Evolutionary conservation across 148 eudicot genomes (phyloP), one percentile per base, ranked within the genome.

Genomic region (Tetragonia tetragonoides): DNA sequence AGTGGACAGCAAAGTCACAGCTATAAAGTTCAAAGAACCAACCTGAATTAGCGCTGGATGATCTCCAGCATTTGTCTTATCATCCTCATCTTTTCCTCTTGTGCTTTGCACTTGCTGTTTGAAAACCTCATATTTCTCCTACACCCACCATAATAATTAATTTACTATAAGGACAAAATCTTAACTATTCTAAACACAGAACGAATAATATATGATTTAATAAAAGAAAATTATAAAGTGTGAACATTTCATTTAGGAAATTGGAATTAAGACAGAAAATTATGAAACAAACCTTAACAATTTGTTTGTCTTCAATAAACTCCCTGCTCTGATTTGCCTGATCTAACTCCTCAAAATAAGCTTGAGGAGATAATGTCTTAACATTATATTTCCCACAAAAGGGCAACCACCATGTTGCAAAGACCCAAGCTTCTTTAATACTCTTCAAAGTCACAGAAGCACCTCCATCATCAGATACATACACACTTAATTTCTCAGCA

Each of bases 81-180:
- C 63, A 18, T 67, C 80, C 10, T 71, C 83, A 24, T 20, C 54
- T 76, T 44, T 73, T 63, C 75, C 40, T 80, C 83, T 63, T 72
- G 82, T 70, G 71, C 78, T 78, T 54, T 28, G 66, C 65, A 86
- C 49, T 15, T 79, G 66, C 15, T 86, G 73, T 82, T 80, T 85
- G 81, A 89, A 86, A 16, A 65, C 2, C 66, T 87, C 89, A 68
- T 89, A 91, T 65, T 77, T 80, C 47, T 83, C 84, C 95, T 90
- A 75, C 72, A 82, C 46, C 17, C 54, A 69, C 53, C 28, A 57
- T 68, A 16, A 68, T 21, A 14, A 42, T 4, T 39, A 16, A 9
- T 57, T 53, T 9, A 53, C 46, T 42, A 3, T 3, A 42, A 42
- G 46, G 46, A 42, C 46, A 42, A 3, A 42, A 42, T 7, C 46